Base-by-base conservation (phyloP, 139 green algal genomes). In the Chlorella vulgaris region DNA sequence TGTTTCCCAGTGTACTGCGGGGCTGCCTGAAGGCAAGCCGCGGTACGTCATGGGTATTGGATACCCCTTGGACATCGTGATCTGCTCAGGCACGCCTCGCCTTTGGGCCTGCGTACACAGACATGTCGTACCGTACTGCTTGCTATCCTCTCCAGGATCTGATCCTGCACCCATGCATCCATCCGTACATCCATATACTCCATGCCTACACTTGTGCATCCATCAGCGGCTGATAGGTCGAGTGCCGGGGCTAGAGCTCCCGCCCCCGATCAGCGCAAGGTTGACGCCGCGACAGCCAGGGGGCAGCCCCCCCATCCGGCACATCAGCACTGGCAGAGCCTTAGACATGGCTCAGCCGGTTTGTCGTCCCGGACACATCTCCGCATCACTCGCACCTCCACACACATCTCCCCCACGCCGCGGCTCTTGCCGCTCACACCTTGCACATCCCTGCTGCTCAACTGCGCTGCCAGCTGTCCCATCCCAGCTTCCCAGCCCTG, bases 21-120 rank as follows among this genome's bases (percentile, higher is more conserved):
- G 81, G 19, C 63, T 97, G 61, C 94, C 93, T 1, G 81, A 81
- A 2, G 85, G 94, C 83, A 98, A 98, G 90, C 96, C 96, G 26
- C 87, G 94, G 19, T 99, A 99, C 77, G 95, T 99, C 4, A 98
- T 98, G 95, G 94, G 92, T 22, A 73, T 88, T 36, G 94, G 96
- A 0, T 98, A 99, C 85, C 95, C 96, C 0, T 76, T 99, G 67
- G 96, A 99, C 82, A 92, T 99, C 22, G 88, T 99, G 26, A 91
- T 98, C 33, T 99, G 96, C 88, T 93, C 86, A 26, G 74, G 74
- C 65, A 24, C 24, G 70, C 4, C 10, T 24, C 47, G 13, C 13
- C 47, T 55, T 10, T 10, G 47, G 13, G 47, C 47, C n/a, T n/a
- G n/a, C n/a, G n/a, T 55, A 15, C 47, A 55, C 47, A 15, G 47